Conservation (phyloP, 176 grass and related monocot species). For the Dactylis glomerata region DNA sequence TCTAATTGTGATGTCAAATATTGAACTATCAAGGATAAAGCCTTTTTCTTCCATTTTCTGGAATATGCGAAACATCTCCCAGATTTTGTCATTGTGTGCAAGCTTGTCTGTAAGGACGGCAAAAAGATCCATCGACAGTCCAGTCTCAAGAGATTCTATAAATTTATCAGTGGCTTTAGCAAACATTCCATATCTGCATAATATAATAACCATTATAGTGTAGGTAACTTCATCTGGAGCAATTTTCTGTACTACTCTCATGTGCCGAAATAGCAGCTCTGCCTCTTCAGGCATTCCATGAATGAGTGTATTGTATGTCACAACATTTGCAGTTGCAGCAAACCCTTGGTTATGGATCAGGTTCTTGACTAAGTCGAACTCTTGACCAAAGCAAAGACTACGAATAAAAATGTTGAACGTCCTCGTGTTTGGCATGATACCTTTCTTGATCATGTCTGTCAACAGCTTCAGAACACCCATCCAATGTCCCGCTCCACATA, state of each 20-base stretch:
- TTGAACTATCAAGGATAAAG: constrained; percentile 23
- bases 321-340: constrained; percentile 54
- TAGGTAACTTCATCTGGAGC: constrained; percentile 59
- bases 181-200: constrained; percentile 52
- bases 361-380: constrained; percentile 34
- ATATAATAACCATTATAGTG: constrained; percentile 54
- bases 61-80: constrained; percentile 42
- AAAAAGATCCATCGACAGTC: constrained; percentile 48
- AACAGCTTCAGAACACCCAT: constrained; percentile 51
- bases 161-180: constrained; percentile 43
- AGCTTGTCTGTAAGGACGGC: constrained; percentile 51
- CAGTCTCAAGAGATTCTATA: constrained; percentile 41
- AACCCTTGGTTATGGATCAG: constrained; percentile 44
- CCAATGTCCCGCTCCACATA: constrained; percentile 48
- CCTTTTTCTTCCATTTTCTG: constrained; percentile 32
- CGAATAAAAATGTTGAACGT: constrained; percentile 78
- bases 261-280: constrained; percentile 25
- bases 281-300: constrained; percentile 46
- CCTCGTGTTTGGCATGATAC: constrained; percentile 47
- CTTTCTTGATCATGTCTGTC: constrained; percentile 72
- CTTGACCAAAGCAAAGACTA: constrained; percentile 57
- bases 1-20: constrained; percentile 55
- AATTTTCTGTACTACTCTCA: constrained; percentile 40
- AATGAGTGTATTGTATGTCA: constrained; percentile 87
- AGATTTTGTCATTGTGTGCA: constrained; percentile 38